Base-by-base conservation (phyloP, 805 yeast species). In the Yarrowia sp. region DNA sequence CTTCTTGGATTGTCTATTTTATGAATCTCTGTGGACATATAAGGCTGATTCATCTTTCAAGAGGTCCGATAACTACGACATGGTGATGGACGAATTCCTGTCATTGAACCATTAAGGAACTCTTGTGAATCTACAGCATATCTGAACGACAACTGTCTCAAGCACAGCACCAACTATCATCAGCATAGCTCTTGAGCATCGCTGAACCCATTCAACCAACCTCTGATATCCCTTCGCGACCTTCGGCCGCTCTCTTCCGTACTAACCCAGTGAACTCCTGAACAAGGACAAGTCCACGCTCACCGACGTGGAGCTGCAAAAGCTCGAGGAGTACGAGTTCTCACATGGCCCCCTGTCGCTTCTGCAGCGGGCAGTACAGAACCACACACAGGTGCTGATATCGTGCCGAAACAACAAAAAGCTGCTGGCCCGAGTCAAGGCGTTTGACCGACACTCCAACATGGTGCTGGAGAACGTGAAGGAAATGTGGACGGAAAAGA, bases 401-500 rank as follows among this genome's bases (percentile, higher is more conserved):
- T 89, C 97, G 19, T 82, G 96, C 64, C 81, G 99, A 70, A 94
- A 94, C 73, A 92, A 93, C 73, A 97, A 92, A 71, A 94, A 94
- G 74, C 79, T 94, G 39, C 81, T 94, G 29, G 97, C 92, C 1
- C 84, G 89, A 66, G 94, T 94, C 56, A 88, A 88, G 70, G 97
- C 98, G 0, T 94, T 91, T 73, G 99, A 94, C 72, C 85, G 97
- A 71, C 99, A 94, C 74, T 87, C 97, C 65, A 94, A 94, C 73
- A 83, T 94, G 88, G 86, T 94, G 9, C 77, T 94, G 64, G 97
- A 90, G 70, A 90, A 91, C 68, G 97, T 93, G 33, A 90, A 88
- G 72, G 99, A 94, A 74, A 73, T 81, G 71, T 87, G 92, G 92
- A 81, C 84, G 0, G 91, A 85, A 68, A 76, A 77, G 4, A 81